Percentiles rank a stretch among this genome's conserved stretches.
Evolutionary conservation across 2,329 filamentous ascomycete genomes (phyloP).

Genomic region (Scolecobasidium constrictum): DNA sequence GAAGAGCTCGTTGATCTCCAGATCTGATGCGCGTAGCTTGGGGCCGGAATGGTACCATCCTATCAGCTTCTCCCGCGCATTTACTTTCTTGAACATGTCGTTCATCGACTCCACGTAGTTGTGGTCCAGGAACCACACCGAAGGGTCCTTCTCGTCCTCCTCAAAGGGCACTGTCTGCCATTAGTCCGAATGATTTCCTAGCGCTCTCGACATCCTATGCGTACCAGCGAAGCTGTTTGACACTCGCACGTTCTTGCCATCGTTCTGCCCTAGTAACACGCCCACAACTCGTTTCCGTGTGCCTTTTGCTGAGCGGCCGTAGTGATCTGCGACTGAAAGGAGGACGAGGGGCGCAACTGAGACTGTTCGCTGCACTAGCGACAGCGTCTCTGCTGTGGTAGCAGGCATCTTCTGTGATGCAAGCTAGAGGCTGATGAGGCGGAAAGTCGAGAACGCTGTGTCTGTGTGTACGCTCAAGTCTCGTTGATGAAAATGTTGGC

Average conservation of each 20-base stretch:
- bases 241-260: conserved; percentile 90
- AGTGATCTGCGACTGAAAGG: conserved; percentile 96
- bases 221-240: conserved; percentile 97
- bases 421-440: neutral
- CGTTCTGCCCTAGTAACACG: conserved; percentile 88
- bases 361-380: conserved; percentile 86
- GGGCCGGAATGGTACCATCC: conserved; percentile 99
- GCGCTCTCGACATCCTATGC: no score
- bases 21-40: conserved; percentile 89
- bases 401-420: conserved; percentile 62
- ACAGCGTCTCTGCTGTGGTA: conserved; percentile 92
- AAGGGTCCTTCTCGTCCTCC: conserved; percentile 96
- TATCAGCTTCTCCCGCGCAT: conserved; percentile 96
- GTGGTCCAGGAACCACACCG: conserved; percentile 98
- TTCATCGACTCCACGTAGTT: conserved; percentile 99
- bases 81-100: conserved; percentile 99
- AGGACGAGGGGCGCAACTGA: conserved; percentile 96
- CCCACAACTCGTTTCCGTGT: conserved; percentile 85
- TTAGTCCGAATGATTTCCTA: no score
- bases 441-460: neutral
- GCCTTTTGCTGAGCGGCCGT: conserved; percentile 85
- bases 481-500: neutral
- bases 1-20: conserved; percentile 99
- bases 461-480: neutral
- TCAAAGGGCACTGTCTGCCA: conserved; percentile 95